Evolutionary conservation across 768 basidiomycete genomes (phyloP).

Genomic region (Tricholoma bakamatsutake): DNA sequence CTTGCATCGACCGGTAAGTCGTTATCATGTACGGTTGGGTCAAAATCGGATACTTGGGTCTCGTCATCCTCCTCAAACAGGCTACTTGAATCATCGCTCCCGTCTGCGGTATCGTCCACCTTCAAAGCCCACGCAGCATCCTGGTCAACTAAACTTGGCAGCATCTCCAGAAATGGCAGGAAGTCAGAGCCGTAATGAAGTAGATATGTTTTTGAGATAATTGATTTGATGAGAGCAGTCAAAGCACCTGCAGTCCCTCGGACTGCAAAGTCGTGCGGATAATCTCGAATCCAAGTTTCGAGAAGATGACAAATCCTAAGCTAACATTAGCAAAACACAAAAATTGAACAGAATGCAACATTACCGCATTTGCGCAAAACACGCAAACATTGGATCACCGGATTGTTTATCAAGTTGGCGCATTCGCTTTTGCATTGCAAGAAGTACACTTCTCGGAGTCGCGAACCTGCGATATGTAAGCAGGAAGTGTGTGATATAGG

Average conservation of each 20-base stretch:
- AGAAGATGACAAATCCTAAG: conserved; percentile 74
- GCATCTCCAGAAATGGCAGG: conserved; percentile 69
- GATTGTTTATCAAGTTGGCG: conserved; percentile 66
- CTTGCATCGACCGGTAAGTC: conserved; percentile 18
- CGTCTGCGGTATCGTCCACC: conserved; percentile 48
- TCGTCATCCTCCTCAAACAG: conserved; percentile 53
- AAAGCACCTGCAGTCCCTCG: conserved; percentile 69
- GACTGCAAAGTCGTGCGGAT: conserved; percentile 77
- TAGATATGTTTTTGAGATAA: conserved; percentile 73
- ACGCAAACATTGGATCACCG: conserved; percentile 80
- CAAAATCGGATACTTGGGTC: conserved; percentile 14
- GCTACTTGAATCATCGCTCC: conserved; percentile 57
- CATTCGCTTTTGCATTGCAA: conserved; percentile 86
- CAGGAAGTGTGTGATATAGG: conserved; percentile 74
- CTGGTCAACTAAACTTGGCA: conserved; percentile 57
- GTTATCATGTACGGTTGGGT: conserved; percentile 2
- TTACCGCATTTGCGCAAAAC: conserved; percentile 85
- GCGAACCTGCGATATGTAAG: conserved; percentile 82
- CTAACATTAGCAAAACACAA: conserved; percentile 4
- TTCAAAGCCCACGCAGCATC: conserved; percentile 76
- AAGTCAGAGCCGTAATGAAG: conserved; percentile 83
- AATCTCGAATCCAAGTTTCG: conserved; percentile 71
- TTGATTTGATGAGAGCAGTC: conserved; percentile 70
- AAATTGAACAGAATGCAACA: conserved; percentile 1
- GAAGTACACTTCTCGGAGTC: conserved; percentile 69